Conservation (phyloP, 139 green algal genomes). For the Micractinium sp. region DNA sequence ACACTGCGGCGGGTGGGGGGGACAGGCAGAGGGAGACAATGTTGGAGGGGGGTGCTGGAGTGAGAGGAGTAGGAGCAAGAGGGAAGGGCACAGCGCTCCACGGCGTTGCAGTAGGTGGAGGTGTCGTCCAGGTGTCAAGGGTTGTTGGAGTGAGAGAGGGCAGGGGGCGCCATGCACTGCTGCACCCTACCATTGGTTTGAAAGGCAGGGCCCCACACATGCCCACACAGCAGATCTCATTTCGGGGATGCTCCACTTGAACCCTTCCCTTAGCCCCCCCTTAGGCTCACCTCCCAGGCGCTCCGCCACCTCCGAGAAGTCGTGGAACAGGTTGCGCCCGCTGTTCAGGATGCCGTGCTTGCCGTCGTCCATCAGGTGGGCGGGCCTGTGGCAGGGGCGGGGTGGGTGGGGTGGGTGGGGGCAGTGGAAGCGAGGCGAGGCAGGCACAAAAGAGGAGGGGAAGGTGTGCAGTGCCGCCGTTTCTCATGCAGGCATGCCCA, state of each 20-base stretch:
- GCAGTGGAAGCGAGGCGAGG: neutral
- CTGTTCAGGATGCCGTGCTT: constrained; percentile 71
- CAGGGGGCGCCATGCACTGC: neutral
- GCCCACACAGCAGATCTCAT: neutral
- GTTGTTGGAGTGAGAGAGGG: too few species aligned
- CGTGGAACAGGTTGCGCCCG: constrained; percentile 86
- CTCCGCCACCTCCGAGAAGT: constrained; percentile 97
- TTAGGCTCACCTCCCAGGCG: constrained; percentile 10
- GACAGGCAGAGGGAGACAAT: neutral
- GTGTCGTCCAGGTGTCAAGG: too few species aligned
- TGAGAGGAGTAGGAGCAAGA: neutral
- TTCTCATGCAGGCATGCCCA: too few species aligned
- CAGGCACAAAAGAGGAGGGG: too few species aligned
- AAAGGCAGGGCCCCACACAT: too few species aligned
- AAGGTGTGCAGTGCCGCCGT: too few species aligned
- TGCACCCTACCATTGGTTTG: too few species aligned
- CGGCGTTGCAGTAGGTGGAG: too few species aligned
- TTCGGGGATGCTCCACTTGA: neutral
- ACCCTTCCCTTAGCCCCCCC: neutral
- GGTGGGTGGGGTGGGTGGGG: too few species aligned
- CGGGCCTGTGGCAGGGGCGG: constrained; percentile 75
- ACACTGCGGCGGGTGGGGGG: constrained; percentile 50
- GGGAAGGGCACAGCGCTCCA: neutral
- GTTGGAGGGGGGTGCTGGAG: neutral
- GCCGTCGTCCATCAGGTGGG: constrained; percentile 86